Percentiles rank a stretch among this genome's conserved stretches.
phyloP scores from a whole-genome alignment of 2,329 filamentous ascomycete species.

The Colletotrichum sp. region DNA sequence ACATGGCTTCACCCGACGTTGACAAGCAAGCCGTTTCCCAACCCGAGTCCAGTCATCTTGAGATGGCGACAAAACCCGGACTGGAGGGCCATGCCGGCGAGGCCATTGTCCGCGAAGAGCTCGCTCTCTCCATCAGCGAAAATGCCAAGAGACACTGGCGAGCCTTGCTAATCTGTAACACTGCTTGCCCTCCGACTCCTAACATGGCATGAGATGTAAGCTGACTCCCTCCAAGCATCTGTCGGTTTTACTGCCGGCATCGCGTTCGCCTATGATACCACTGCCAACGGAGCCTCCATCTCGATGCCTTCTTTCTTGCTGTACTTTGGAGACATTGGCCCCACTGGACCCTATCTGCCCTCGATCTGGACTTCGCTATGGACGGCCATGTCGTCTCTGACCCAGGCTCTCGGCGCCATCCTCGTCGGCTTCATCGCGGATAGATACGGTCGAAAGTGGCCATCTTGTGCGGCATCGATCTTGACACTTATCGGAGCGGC shows the following conservation, averaged over 20 bases:
- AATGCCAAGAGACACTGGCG: neutral
- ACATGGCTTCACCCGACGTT: neutral
- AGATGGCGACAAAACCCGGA: neutral
- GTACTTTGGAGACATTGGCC: neutral
- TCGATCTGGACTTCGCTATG: neutral
- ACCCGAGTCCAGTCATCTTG: neutral
- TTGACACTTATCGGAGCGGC: neutral
- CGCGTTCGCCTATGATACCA: neutral
- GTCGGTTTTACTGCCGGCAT: neutral
- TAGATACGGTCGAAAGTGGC: neutral
- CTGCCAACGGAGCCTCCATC: neutral
- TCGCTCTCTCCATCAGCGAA: neutral
- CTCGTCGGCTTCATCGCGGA: neutral
- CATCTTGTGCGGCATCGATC: neutral
- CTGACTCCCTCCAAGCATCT: neutral
- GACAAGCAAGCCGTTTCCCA: neutral
- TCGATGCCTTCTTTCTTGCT: neutral
- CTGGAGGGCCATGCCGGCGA: neutral
- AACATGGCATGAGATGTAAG: neutral
- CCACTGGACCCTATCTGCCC: neutral
- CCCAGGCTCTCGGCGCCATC: neutral
- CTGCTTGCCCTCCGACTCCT: neutral
- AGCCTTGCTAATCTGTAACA: neutral
- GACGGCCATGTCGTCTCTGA: neutral
- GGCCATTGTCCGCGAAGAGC: neutral